Percentiles rank a stretch among this genome's conserved stretches.
Conservation (phyloP, 345 rosid species). For the Eucalyptus sp. region DNA sequence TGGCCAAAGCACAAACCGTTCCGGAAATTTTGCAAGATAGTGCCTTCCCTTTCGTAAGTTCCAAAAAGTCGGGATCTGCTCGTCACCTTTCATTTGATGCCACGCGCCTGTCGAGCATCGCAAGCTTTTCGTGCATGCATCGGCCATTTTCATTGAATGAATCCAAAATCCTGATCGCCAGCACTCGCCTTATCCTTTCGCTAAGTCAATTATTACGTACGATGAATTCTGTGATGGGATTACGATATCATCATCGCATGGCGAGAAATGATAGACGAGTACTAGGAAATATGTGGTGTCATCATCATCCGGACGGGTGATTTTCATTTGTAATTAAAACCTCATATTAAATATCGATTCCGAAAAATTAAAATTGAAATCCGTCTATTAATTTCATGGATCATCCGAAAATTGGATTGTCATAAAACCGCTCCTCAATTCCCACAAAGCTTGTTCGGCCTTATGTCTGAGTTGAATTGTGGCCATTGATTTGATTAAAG, state of each 20-base stretch:
- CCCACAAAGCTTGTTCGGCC: accelerated
- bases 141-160: neutral
- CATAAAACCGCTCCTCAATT: no score
- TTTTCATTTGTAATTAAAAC: no score
- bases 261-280: neutral
- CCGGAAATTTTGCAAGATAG: neutral
- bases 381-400: accelerated
- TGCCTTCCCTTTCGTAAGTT: accelerated
- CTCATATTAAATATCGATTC: accelerated
- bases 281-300: neutral
- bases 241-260: neutral
- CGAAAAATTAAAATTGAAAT: no score
- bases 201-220: neutral
- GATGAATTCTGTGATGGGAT: neutral
- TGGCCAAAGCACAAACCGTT: neutral
- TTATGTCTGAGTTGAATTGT: accelerated
- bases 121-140: neutral
- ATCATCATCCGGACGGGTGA: accelerated
- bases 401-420: accelerated
- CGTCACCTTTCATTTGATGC: neutral
- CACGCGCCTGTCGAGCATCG: neutral
- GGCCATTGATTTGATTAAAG: no score
- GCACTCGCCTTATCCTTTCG: neutral
- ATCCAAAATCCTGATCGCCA: neutral
- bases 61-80: neutral